phyloP scores from a whole-genome alignment of 192 early-diverging fungal genomes.

The Entophlyctis helioformis region DNA sequence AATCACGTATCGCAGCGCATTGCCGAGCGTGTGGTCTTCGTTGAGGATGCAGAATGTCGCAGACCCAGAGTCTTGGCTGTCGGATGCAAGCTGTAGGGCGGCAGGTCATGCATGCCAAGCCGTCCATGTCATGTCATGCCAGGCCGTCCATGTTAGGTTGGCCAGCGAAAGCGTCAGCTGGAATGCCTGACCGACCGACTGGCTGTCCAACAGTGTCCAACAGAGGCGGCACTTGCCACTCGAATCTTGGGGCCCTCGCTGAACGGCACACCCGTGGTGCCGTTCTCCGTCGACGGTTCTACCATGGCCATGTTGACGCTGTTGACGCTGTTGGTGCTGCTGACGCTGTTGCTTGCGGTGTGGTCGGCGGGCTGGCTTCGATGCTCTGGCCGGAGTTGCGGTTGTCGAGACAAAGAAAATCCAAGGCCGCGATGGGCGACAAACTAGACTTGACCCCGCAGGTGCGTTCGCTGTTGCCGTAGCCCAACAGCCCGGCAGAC shows the following conservation, averaged over 20 bases:
- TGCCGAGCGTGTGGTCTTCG: conserved; percentile 96
- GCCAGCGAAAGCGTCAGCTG: not conserved
- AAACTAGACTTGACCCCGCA: not conserved
- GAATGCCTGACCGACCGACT: not conserved
- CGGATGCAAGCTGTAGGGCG: conserved; percentile 16
- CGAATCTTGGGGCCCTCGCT: conserved; percentile 24
- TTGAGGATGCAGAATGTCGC: conserved; percentile 82
- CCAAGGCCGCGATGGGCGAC: not conserved
- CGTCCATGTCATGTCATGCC: not conserved
- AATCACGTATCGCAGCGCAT: conserved; percentile 80
- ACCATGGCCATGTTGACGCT: conserved; percentile 29
- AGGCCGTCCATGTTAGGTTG: not conserved
- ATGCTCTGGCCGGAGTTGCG: not conserved
- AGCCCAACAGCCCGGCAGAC: not conserved
- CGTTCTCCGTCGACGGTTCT: conserved; percentile 21
- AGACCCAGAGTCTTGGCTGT: conserved; percentile 51
- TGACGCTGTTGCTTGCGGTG: not conserved
- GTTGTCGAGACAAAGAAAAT: not conserved
- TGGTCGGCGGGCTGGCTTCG: not conserved
- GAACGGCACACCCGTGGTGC: conserved; percentile 19
- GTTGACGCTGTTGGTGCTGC: conserved; percentile 1
- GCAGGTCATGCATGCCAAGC: not conserved
- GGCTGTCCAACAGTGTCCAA: not conserved
- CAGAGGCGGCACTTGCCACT: not conserved
- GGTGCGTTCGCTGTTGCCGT: not conserved